Conservation (phyloP, 768 basidiomycete genomes). For the Wakefieldia striispora region DNA sequence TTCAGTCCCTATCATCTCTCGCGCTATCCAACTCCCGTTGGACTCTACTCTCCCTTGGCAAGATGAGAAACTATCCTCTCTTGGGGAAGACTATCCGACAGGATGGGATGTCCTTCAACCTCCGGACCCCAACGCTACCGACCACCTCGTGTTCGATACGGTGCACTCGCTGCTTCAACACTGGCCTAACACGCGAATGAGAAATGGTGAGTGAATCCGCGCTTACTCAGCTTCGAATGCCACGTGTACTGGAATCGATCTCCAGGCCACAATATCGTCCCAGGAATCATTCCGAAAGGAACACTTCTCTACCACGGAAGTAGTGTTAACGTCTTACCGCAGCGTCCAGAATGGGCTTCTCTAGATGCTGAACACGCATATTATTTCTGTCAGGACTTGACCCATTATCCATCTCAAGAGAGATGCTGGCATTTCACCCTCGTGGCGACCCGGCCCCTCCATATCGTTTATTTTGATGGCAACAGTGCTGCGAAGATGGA, state of each 20-base stretch:
- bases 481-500: too few relatives aligned
- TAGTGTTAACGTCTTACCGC: conserved; percentile 17
- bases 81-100: background rate
- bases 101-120: conserved; percentile 21
- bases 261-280: too few relatives aligned
- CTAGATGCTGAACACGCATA: conserved; percentile 34
- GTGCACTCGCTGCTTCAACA: too few relatives aligned
- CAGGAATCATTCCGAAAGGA: too few relatives aligned
- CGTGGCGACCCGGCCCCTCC: conserved; percentile 26
- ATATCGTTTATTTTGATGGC: conserved; percentile 35
- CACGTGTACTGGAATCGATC: too few relatives aligned
- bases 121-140: conserved; percentile 26
- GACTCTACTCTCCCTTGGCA: background rate
- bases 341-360: conserved; percentile 28
- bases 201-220: conserved; percentile 31
- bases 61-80: background rate
- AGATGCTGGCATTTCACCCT: conserved; percentile 34
- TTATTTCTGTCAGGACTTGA: conserved; percentile 32
- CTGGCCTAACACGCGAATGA: too few relatives aligned
- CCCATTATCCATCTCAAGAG: background rate
- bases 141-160: conserved; percentile 36
- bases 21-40: background rate
- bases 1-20: background rate
- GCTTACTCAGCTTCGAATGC: too few relatives aligned
- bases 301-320: conserved; percentile 34